Evolutionary conservation across 345 rosid species (phyloP).

Genomic region (Rubroshorea leprosula): DNA sequence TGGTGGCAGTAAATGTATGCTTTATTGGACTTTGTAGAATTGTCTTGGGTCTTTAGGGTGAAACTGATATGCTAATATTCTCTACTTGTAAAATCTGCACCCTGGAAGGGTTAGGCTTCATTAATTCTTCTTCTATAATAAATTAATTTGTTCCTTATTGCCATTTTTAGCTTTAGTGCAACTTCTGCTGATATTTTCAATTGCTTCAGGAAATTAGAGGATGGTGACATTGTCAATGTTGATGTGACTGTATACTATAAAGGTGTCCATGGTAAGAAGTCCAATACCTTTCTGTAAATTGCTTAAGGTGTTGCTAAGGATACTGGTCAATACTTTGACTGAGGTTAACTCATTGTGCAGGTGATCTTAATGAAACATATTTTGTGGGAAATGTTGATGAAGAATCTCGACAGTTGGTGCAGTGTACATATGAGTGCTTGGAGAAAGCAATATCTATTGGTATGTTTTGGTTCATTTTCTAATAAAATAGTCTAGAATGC

Average conservation of each 20-base stretch:
- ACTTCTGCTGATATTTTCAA: conserved; percentile 7
- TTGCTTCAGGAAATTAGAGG: conserved; percentile 71
- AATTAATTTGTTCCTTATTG: background rate
- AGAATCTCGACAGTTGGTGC: conserved; percentile 74
- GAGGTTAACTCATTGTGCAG: conserved; percentile 26
- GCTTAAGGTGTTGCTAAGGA: background rate
- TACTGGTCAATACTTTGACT: conserved; percentile 9
- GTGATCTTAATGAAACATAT: conserved; percentile 94
- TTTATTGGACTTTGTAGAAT: background rate
- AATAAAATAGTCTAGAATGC: background rate
- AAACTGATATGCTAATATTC: too few relatives aligned
- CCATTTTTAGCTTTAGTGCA: background rate
- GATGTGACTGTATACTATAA: conserved; percentile 84
- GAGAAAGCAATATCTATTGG: conserved; percentile 89
- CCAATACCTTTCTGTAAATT: background rate
- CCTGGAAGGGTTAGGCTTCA: too few relatives aligned
- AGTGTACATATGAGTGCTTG: conserved; percentile 85
- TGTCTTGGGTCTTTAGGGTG: too few relatives aligned
- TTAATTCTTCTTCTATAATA: too few relatives aligned
- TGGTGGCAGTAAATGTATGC: background rate
- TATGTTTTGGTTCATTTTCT: conserved; percentile 23
- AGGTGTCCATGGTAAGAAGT: conserved; percentile 83
- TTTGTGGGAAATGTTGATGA: conserved; percentile 96
- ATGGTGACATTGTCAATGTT: conserved; percentile 90
- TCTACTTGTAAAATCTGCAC: too few relatives aligned